Evolutionary conservation across 2,329 filamentous ascomycete species (phyloP).

Genomic region (Thermothelomyces thermophilus): DNA sequence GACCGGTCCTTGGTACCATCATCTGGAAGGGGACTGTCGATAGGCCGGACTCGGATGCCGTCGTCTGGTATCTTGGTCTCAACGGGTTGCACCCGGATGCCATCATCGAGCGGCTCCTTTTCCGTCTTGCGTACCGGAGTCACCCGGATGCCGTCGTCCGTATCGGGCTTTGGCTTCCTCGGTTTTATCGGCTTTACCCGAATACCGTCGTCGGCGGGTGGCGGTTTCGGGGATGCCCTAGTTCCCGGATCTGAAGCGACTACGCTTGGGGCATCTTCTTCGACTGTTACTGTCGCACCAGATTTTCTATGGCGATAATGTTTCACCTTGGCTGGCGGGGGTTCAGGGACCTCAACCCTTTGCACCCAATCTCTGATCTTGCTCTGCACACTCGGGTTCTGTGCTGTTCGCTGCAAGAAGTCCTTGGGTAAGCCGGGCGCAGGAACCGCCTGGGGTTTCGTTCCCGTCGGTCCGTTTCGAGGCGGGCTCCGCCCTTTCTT

Average conservation of each 20-base stretch:
- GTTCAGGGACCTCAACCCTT: constrained; percentile 46
- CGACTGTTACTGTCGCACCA: constrained; percentile 32
- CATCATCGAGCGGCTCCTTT: constrained; percentile 26
- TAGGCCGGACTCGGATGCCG: constrained; percentile 35
- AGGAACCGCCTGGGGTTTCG: constrained; percentile 28
- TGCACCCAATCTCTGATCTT: constrained; percentile 59
- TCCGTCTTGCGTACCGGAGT: constrained; percentile 22
- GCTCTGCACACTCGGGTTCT: constrained; percentile 49
- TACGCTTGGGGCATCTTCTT: constrained; percentile 25
- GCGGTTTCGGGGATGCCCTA: constrained; percentile 1
- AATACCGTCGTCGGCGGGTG: constrained; percentile 18
- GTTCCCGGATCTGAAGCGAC: constrained; percentile 15
- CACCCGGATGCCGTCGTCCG: constrained; percentile 21
- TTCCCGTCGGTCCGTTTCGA: constrained; percentile 26
- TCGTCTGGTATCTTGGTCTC: constrained; percentile 21
- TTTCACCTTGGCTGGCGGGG: constrained; percentile 27
- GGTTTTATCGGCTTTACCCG: constrained; percentile 16
- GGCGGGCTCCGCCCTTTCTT: constrained; percentile 45
- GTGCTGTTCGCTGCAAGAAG: constrained; percentile 47
- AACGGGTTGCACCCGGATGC: constrained; percentile 16
- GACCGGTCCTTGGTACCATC: constrained; percentile 22
- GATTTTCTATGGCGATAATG: constrained; percentile 25
- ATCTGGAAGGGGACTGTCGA: constrained; percentile 16
- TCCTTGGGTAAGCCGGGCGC: constrained; percentile 51
- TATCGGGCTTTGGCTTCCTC: constrained; percentile 10